phyloP scores from a whole-genome alignment of 2,329 filamentous ascomycete genomes.

The Aspergillus calidoustus region DNA sequence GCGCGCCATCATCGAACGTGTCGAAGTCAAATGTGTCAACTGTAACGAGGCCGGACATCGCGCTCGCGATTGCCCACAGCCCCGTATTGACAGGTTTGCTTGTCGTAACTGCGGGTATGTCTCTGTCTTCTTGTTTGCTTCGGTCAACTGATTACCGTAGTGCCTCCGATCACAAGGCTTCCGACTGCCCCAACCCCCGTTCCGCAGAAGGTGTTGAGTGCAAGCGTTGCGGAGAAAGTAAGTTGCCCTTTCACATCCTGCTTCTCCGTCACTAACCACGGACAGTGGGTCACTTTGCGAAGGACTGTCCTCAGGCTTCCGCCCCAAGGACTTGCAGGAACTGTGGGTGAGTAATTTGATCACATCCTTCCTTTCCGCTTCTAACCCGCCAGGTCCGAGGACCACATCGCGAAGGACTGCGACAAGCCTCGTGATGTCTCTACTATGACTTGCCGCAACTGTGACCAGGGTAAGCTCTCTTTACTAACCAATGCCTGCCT shows the following conservation, averaged over 20 bases:
- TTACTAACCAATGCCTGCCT: background rate
- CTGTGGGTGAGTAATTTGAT: slow-evolving; percentile 43
- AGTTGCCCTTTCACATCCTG: background rate
- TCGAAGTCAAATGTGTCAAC: slow-evolving; percentile 56
- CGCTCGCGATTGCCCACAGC: slow-evolving; percentile 51
- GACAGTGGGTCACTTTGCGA: slow-evolving; percentile 51
- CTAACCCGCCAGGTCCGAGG: slow-evolving; percentile 41
- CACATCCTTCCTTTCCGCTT: background rate
- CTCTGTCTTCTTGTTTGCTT: background rate
- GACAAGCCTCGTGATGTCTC: slow-evolving; percentile 47
- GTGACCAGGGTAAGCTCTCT: slow-evolving; percentile 43
- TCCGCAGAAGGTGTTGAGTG: slow-evolving; percentile 52
- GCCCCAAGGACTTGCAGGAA: slow-evolving; percentile 48
- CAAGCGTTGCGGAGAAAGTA: slow-evolving; percentile 49
- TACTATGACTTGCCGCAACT: slow-evolving; percentile 51
- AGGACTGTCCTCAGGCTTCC: slow-evolving; percentile 48
- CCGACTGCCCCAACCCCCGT: slow-evolving; percentile 54
- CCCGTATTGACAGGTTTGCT: slow-evolving; percentile 42
- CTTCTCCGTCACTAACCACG: background rate
- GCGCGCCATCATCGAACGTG: slow-evolving; percentile 41
- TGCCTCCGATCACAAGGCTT: slow-evolving; percentile 50
- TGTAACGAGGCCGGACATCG: slow-evolving; percentile 54
- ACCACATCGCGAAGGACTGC: slow-evolving; percentile 50
- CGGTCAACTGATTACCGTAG: slow-evolving; percentile 33
- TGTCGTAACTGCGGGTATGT: slow-evolving; percentile 60